phyloP scores from a whole-genome alignment of 805 yeast genomes.

The Pichia cephalocereana region DNA sequence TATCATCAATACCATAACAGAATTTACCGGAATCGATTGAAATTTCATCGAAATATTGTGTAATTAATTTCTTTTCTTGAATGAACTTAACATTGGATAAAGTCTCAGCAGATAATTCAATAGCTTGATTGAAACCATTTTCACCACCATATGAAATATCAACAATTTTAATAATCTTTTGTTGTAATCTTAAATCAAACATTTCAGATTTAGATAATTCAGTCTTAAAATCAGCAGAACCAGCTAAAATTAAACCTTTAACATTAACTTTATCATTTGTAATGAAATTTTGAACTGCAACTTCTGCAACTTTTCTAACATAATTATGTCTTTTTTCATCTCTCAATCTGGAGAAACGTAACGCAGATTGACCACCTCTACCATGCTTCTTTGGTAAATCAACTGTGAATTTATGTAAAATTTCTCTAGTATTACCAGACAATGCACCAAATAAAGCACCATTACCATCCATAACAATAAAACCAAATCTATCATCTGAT shows the following conservation, averaged over 20 bases:
- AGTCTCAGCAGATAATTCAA: constrained; percentile 94
- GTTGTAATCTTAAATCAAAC: constrained; percentile 82
- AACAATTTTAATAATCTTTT: constrained; percentile 83
- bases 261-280: constrained; percentile 92
- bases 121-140: constrained; percentile 98
- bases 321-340: constrained; percentile 99
- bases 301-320: constrained; percentile 96
- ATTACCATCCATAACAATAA: constrained; percentile 99
- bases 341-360: constrained; percentile 98
- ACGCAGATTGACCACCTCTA: constrained; percentile 99
- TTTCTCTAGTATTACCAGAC: constrained; percentile 94
- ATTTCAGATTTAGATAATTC: constrained; percentile 89
- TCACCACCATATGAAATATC: constrained; percentile 99
- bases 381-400: constrained; percentile 99
- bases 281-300: constrained; percentile 94
- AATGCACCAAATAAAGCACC: constrained; percentile 94
- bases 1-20: constrained; percentile 97
- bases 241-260: constrained; percentile 91
- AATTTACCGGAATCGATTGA: constrained; percentile 95
- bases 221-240: constrained; percentile 97
- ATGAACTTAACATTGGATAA: constrained; percentile 94
- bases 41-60: constrained; percentile 90
- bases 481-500: constrained; percentile 93
- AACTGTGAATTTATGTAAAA: constrained; percentile 90
- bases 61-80: constrained; percentile 94